Conservation (phyloP, 352 stramenopile genomes). For the Phytophthora hybrid region DNA sequence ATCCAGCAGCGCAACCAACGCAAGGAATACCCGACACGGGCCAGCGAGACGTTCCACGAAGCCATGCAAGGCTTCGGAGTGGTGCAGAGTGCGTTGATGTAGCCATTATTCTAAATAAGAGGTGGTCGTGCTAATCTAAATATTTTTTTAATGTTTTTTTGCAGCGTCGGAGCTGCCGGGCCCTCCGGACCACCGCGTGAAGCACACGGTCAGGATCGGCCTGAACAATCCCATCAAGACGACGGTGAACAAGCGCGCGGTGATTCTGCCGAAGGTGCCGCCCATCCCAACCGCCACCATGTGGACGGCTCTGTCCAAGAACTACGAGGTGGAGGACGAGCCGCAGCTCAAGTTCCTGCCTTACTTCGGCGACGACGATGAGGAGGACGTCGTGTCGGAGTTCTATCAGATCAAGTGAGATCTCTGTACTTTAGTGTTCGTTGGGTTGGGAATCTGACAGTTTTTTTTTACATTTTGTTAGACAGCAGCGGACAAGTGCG, state of each 20-base stretch:
- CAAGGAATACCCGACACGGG: conserved; percentile 37
- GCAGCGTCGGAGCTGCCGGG: conserved; percentile 58
- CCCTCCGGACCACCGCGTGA: conserved; percentile 30
- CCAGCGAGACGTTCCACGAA: conserved; percentile 37
- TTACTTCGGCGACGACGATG: conserved; percentile 86
- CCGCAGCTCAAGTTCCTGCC: conserved; percentile 73
- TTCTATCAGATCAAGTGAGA: conserved; percentile 87
- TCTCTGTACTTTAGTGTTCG: neutral
- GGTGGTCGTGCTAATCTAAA: neutral
- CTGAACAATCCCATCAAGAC: conserved; percentile 38
- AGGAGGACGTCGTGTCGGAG: conserved; percentile 83
- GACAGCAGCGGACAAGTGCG: conserved; percentile 68
- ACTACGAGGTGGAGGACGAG: conserved; percentile 90
- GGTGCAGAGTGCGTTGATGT: conserved; percentile 50
- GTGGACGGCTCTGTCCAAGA: conserved; percentile 86
- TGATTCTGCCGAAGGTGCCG: conserved; percentile 64
- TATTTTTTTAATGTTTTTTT: conserved; percentile 2
- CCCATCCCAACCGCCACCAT: conserved; percentile 67
- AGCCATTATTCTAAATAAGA: neutral
- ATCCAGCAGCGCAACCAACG: conserved; percentile 31
- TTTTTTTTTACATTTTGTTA: conserved; percentile 21
- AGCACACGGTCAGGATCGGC: conserved; percentile 34
- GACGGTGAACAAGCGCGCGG: conserved; percentile 35
- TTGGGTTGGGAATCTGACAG: neutral
- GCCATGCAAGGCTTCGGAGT: conserved; percentile 52